phyloP scores from a whole-genome alignment of 148 eudicot species.

The Tetragonia tetragonoides region DNA sequence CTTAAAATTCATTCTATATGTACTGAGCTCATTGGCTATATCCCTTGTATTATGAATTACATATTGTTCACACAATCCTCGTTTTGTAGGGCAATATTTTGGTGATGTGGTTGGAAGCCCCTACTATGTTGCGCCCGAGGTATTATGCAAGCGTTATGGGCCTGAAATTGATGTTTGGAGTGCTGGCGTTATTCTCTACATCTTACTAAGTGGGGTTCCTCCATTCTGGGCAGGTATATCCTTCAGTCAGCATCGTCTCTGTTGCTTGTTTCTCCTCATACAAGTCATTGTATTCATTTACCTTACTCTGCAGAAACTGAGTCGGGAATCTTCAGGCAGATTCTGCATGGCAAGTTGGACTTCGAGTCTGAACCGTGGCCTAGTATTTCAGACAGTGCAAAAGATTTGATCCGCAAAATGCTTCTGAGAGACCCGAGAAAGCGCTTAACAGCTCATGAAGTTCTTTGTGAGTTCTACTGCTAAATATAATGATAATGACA shows the following conservation, averaged over 20 bases:
- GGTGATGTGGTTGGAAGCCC: slow-evolving; percentile 82
- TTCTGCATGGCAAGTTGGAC: slow-evolving; percentile 70
- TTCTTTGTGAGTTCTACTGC: slow-evolving; percentile 53
- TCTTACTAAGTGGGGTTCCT: slow-evolving; percentile 69
- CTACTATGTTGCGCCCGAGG: slow-evolving; percentile 83
- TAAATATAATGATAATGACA: neutral
- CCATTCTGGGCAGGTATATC: slow-evolving; percentile 74
- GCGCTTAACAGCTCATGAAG: slow-evolving; percentile 70
- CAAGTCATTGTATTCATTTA: neutral
- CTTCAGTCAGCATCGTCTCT: neutral
- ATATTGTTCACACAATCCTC: neutral
- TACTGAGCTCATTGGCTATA: neutral
- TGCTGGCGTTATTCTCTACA: slow-evolving; percentile 81
- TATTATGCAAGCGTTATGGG: slow-evolving; percentile 70
- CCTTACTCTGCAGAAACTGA: slow-evolving; percentile 53
- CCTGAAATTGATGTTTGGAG: slow-evolving; percentile 84
- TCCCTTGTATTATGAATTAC: neutral
- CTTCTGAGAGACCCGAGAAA: slow-evolving; percentile 57
- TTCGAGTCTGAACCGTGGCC: slow-evolving; percentile 80
- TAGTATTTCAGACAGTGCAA: slow-evolving; percentile 63
- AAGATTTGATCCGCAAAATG: slow-evolving; percentile 73
- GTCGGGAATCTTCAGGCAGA: slow-evolving; percentile 71
- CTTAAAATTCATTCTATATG: neutral
- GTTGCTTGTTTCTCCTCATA: slow-evolving; percentile 3
- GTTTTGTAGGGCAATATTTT: slow-evolving; percentile 57